Base-by-base conservation (phyloP, 371 early-diverging fungal genomes). In the Synchytrium microbalum region DNA sequence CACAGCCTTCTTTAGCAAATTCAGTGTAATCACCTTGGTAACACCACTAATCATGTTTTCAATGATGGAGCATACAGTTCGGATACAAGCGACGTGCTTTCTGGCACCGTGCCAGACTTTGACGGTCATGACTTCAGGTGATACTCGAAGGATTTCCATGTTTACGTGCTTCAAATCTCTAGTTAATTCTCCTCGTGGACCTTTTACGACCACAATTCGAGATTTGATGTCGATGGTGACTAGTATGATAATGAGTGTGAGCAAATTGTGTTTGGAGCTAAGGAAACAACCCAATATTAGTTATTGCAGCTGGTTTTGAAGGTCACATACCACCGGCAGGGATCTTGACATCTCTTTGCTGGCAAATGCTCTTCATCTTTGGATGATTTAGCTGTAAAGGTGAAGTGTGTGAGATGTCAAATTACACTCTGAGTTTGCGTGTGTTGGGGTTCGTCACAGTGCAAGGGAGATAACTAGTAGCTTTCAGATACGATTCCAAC, bases 21-120 rank as follows among this genome's bases (percentile, higher is more conserved):
- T n/a, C n/a, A n/a, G n/a, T n/a, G n/a, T n/a, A n/a, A n/a, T n/a
- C 38, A 79, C 81, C 83, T 92, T 92, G 78, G 97, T 98, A 71
- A 97, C 99, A 82, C 99, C 99, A 67, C 81, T 88, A 79, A 99
- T 93, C 89, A 96, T 87, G 89, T 99, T 99, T 81, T 88, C 84
- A 75, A 99, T 91, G 79, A 94, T 87, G 67, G 96, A 91, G 76
- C 92, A 89, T 71, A 96, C 90, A 60, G 99, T 99, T 74, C 96
- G 97, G 79, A 99, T 91, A 84, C 95, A 91, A 63, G 96, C 96
- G 72, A 92, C 83, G 82, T 98, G 97, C 92, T 98, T 98, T 75
- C 95, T 93, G 73, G 79, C 86, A 65, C 96, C 99, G 85, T 95
- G 93, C 93, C 97, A 99, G 66, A 99, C 92, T 66, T 86, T 80